phyloP scores from a whole-genome alignment of 148 eudicot genomes.

The Heliosperma pusillum region DNA sequence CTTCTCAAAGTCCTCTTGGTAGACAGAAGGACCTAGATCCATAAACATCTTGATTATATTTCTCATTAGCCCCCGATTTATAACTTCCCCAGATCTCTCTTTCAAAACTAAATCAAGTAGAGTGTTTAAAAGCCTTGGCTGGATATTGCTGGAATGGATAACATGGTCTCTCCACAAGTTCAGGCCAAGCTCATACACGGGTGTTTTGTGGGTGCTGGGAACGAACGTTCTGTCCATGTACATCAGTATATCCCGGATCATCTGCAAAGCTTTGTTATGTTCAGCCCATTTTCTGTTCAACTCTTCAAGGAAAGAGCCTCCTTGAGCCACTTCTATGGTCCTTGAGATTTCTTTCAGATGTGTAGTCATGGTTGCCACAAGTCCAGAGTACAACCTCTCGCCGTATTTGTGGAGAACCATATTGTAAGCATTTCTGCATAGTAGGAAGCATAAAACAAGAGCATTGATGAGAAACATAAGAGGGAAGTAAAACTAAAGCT shows the following conservation, averaged over 20 bases:
- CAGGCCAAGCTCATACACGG: constrained; percentile 74
- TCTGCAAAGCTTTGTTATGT: constrained; percentile 73
- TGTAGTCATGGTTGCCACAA: constrained; percentile 65
- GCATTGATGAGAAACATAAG: not conserved
- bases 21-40: constrained; percentile 66
- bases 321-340: constrained; percentile 62
- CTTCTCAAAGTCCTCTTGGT: constrained; percentile 73
- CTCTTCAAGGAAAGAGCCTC: constrained; percentile 66
- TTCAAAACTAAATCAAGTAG: constrained; percentile 55
- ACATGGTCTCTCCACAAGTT: constrained; percentile 77
- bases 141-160: constrained; percentile 52
- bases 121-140: constrained; percentile 53
- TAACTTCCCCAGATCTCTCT: constrained; percentile 73
- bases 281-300: constrained; percentile 70
- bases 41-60: constrained; percentile 62
- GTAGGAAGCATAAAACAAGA: constrained; percentile 10
- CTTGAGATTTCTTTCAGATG: constrained; percentile 61
- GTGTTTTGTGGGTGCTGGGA: constrained; percentile 63
- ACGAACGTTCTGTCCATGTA: constrained; percentile 82
- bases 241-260: constrained; percentile 80
- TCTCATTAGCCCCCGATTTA: constrained; percentile 68
- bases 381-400: constrained; percentile 70
- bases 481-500: not conserved
- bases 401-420: constrained; percentile 84
- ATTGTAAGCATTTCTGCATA: constrained; percentile 72